These are phyloP conservation scores for Colletotrichum salicis DNA, from an alignment of 2,329 filamentous ascomycete genomes.

Conservation along the genomic window DNA sequence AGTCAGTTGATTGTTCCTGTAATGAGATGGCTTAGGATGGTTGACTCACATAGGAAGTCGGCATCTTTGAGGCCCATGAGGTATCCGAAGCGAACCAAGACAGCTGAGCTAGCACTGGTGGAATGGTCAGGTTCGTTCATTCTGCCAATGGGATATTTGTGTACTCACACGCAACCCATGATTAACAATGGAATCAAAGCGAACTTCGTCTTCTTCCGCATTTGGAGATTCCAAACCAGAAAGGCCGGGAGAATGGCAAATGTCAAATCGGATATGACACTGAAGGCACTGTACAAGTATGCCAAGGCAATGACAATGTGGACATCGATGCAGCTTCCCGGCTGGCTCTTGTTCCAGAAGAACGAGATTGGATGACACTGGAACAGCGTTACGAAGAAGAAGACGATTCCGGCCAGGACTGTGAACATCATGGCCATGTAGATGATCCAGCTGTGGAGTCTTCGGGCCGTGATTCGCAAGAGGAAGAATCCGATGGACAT, in stretches of 20 bases:
- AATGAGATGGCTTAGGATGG: background rate
- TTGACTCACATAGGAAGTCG: slow-evolving; percentile 55
- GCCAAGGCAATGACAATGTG: slow-evolving; percentile 62
- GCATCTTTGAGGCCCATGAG: slow-evolving; percentile 49
- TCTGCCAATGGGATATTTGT: background rate
- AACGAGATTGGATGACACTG: slow-evolving; percentile 52
- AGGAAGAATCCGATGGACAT: slow-evolving; percentile 56
- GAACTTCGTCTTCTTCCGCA: slow-evolving; percentile 62
- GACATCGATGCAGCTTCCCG: slow-evolving; percentile 50
- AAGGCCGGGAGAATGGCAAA: slow-evolving; percentile 64
- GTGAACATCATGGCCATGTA: slow-evolving; percentile 49
- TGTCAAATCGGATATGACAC: slow-evolving; percentile 61
- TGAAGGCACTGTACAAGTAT: slow-evolving; percentile 62
- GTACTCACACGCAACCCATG: slow-evolving; percentile 63
- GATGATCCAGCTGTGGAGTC: slow-evolving; percentile 48
- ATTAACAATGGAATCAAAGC: slow-evolving; percentile 63
- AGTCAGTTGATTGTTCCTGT: background rate
- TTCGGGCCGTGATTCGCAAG: slow-evolving; percentile 50
- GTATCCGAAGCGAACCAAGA: slow-evolving; percentile 53
- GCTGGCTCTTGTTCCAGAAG: slow-evolving; percentile 51
- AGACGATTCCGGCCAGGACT: slow-evolving; percentile 48
- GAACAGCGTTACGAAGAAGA: slow-evolving; percentile 54
- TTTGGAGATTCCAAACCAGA: slow-evolving; percentile 65
- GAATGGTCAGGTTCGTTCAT: background rate
- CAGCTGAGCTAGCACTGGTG: slow-evolving; percentile 55